A percentile compares a stretch with the other conserved stretches of the same genome.
These are phyloP conservation scores for Mucor saturninus DNA, from an alignment of 371 early-diverging fungal genomes.

Conservation along the genomic window DNA sequence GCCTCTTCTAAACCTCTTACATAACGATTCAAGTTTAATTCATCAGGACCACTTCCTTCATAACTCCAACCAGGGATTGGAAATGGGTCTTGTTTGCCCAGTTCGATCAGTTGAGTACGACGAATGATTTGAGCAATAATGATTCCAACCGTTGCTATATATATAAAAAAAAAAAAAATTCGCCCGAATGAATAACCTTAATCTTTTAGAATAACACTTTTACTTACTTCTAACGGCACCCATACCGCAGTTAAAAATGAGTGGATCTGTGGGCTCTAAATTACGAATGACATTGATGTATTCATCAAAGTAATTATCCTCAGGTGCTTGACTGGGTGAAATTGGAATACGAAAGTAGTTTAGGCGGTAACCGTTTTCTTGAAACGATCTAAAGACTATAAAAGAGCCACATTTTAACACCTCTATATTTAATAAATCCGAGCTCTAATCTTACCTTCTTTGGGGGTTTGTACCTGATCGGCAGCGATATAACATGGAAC, in stretches of 20 bases:
- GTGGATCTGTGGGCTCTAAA: conserved; percentile 54
- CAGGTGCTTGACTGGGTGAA: conserved; percentile 69
- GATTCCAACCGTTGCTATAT: conserved; percentile 68
- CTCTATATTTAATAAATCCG: background rate
- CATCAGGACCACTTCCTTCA: conserved; percentile 24
- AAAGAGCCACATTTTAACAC: background rate
- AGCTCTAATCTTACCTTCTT: conserved; percentile 46
- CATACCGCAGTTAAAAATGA: conserved; percentile 79
- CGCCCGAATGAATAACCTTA: background rate
- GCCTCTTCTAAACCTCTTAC: conserved; percentile 50
- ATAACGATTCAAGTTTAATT: conserved; percentile 21
- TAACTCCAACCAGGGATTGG: conserved; percentile 48
- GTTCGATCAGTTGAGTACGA: conserved; percentile 55
- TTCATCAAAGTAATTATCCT: conserved; percentile 73
- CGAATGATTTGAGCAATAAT: conserved; percentile 65
- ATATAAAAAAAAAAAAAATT: background rate
- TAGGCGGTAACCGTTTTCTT: conserved; percentile 51
- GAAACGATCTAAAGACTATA: conserved; percentile 58
- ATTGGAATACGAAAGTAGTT: conserved; percentile 71
- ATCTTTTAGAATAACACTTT: background rate
- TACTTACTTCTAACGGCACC: conserved; percentile 73
- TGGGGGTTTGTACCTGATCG: conserved; percentile 65
- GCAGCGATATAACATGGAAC: conserved; percentile 71
- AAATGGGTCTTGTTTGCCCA: conserved; percentile 52
- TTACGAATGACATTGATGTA: conserved; percentile 61